Conservation (phyloP, 2,329 filamentous ascomycete species). For the Chaetomiaceae sp. region DNA sequence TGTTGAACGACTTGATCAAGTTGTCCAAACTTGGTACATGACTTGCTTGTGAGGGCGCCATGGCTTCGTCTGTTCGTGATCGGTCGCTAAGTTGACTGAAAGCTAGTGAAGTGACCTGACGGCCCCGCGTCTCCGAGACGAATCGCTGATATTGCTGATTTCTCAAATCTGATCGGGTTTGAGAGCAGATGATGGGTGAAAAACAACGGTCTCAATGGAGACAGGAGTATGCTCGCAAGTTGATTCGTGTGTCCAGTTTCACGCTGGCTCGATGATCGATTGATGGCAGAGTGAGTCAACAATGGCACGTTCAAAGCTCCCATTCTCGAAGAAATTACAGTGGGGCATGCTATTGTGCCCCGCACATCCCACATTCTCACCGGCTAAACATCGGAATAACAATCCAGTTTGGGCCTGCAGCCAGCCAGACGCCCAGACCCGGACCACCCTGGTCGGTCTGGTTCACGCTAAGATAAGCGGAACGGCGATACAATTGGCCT, state of each 20-base stretch:
- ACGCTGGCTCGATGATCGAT: background rate
- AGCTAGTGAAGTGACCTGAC: background rate
- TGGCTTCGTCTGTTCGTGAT: slow-evolving; percentile 30
- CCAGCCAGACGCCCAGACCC: too few species aligned
- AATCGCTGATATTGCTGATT: background rate
- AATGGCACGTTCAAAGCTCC: slow-evolving; percentile 10
- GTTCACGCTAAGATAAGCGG: slow-evolving; percentile 16
- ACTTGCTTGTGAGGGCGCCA: slow-evolving; percentile 54
- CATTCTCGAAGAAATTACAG: slow-evolving; percentile 16
- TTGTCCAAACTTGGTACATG: slow-evolving; percentile 70
- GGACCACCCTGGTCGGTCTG: too few species aligned
- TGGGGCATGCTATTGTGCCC: slow-evolving; percentile 19
- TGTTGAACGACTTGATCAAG: slow-evolving; percentile 75
- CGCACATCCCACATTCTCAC: slow-evolving; percentile 8
- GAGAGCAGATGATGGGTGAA: background rate
- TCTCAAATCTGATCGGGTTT: too few species aligned
- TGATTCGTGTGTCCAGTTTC: background rate
- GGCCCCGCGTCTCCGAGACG: background rate
- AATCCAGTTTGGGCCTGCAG: too few species aligned
- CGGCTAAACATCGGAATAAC: slow-evolving; percentile 9
- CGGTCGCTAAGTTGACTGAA: too few species aligned
- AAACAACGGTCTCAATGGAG: background rate
- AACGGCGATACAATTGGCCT: slow-evolving; percentile 26
- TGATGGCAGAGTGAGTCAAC: slow-evolving; percentile 16
- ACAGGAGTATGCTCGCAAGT: background rate